These are phyloP conservation scores for Torulaspora indica DNA, from an alignment of 805 yeast species.

Conservation along the genomic window DNA sequence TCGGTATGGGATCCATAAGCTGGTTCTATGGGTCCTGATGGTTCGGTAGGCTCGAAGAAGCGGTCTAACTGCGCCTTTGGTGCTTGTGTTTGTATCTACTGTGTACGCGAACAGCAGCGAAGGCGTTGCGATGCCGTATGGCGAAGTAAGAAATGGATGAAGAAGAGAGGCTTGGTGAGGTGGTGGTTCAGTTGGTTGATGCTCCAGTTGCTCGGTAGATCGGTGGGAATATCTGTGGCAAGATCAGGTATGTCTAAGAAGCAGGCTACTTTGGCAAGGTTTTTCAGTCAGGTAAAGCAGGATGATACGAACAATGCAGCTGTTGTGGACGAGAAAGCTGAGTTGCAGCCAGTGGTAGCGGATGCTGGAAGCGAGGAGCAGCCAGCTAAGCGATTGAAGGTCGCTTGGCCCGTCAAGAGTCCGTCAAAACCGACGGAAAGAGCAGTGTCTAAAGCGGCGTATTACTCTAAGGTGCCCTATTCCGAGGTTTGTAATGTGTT, in stretches of 20 bases:
- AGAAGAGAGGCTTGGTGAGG: background rate
- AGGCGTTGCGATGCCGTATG: constrained; percentile 7
- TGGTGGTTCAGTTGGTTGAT: background rate
- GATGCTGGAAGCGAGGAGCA: constrained; percentile 1
- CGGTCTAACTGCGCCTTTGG: background rate
- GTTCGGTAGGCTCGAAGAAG: background rate
- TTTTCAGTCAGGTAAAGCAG: constrained; percentile 28
- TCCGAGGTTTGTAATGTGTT: constrained; percentile 54
- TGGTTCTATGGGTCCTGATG: background rate
- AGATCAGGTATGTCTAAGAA: constrained; percentile 16
- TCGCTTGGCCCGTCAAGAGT: constrained; percentile 2
- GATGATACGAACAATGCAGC: constrained; percentile 4
- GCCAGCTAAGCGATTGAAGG: constrained; percentile 10
- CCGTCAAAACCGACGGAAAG: background rate
- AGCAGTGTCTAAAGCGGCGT: constrained; percentile 1
- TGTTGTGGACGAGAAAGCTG: background rate
- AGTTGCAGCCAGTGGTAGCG: background rate
- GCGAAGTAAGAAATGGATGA: background rate
- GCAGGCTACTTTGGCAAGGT: constrained; percentile 34
- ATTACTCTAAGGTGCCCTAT: constrained; percentile 32
- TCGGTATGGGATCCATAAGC: background rate
- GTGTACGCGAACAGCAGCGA: constrained; percentile 1
- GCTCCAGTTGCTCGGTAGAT: constrained; percentile 3
- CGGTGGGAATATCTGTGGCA: background rate
- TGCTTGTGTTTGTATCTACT: background rate